Evolutionary conservation across 257 asterid genomes (phyloP).

Genomic region (Echites panduratus): DNA sequence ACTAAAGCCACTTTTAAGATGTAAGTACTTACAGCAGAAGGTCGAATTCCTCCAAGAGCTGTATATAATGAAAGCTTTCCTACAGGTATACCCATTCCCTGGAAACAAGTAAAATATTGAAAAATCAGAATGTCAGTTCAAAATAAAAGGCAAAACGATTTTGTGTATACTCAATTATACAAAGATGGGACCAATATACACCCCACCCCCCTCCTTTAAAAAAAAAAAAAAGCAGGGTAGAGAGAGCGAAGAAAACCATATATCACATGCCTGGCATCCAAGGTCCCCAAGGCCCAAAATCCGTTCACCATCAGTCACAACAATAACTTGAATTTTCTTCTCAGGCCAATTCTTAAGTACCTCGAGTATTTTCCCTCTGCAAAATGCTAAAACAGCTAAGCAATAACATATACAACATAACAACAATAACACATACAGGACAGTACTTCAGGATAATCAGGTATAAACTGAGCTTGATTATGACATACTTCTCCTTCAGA

Average conservation of each 20-base stretch:
- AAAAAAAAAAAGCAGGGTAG: background rate
- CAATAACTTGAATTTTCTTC: constrained; percentile 92
- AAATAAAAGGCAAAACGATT: background rate
- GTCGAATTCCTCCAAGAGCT: constrained; percentile 94
- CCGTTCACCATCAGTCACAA: constrained; percentile 95
- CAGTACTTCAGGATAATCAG: constrained; percentile 10
- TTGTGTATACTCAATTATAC: background rate
- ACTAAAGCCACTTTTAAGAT: background rate
- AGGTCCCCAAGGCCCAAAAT: constrained; percentile 99
- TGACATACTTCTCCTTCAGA: constrained; percentile 77
- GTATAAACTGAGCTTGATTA: background rate
- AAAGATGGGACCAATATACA: background rate
- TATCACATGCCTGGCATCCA: constrained; percentile 79
- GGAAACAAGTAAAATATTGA: constrained; percentile 22
- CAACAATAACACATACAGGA: constrained; percentile 6
- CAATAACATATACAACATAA: constrained; percentile 5
- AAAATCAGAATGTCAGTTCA: constrained; percentile 7
- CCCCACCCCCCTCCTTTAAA: background rate
- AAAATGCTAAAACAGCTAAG: constrained; percentile 22
- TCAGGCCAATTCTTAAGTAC: constrained; percentile 96
- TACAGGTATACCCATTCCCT: constrained; percentile 99
- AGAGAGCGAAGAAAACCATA: background rate
- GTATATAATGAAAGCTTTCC: constrained; percentile 87
- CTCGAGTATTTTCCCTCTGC: constrained; percentile 92
- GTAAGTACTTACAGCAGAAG: constrained; percentile 53